phyloP scores from a whole-genome alignment of 2,329 filamentous ascomycete genomes.

The Sporothrix brasiliensis region DNA sequence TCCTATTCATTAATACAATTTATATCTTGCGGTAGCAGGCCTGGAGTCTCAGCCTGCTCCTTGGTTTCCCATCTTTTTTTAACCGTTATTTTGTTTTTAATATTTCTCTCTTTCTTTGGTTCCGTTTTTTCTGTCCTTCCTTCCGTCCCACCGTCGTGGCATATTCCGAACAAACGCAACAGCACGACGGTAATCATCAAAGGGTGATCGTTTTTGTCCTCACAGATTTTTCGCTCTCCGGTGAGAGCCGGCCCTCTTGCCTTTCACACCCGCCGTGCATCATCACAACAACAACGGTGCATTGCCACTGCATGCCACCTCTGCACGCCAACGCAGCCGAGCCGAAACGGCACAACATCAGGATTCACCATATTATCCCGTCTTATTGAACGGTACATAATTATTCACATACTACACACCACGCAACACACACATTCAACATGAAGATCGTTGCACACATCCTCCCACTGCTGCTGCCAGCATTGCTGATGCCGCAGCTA shows the following conservation, averaged over 20 bases:
- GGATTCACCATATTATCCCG: neutral
- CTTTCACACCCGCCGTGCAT: neutral
- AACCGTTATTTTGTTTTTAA: neutral
- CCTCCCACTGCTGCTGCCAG: conserved; percentile 24
- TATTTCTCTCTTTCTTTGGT: neutral
- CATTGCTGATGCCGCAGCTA: conserved; percentile 21
- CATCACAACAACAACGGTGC: neutral
- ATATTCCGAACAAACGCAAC: neutral
- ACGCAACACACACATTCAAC: neutral
- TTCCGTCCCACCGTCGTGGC: neutral
- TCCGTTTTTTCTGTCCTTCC: neutral
- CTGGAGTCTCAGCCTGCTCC: conserved; percentile 18
- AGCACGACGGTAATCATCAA: neutral
- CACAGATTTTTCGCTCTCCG: neutral
- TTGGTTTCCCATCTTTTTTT: neutral
- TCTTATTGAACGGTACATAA: neutral
- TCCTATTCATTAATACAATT: neutral
- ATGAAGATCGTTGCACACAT: conserved; percentile 26
- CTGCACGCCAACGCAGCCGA: too few species aligned
- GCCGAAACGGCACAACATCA: neutral
- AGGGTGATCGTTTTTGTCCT: neutral
- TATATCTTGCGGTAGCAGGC: conserved; percentile 10
- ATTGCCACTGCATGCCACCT: neutral
- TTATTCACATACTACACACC: neutral
- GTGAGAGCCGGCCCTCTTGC: conserved; percentile 18